Conservation (phyloP, 2,329 filamentous ascomycete species). For the Pseudocercospora fijiensis region DNA sequence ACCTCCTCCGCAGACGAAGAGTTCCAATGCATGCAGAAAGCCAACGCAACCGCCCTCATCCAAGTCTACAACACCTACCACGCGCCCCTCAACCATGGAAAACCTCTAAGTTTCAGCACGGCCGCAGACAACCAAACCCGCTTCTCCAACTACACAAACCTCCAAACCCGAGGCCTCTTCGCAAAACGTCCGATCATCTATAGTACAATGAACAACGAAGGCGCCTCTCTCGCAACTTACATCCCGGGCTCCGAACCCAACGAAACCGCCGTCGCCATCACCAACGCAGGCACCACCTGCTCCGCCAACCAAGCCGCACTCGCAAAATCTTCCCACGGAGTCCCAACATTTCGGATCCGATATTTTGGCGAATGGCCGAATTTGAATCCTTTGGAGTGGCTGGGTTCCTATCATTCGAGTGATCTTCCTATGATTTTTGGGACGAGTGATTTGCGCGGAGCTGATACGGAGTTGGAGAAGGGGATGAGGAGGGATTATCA, state of each 20-base stretch:
- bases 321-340: constrained; percentile 36
- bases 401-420: constrained; percentile 38
- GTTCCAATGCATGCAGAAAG: constrained; percentile 20
- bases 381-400: constrained; percentile 20
- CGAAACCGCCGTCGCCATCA: constrained; percentile 15
- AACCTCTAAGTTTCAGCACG: constrained; percentile 11
- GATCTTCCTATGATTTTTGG: constrained; percentile 39
- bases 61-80: constrained; percentile 22
- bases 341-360: constrained; percentile 33
- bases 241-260: constrained; percentile 8
- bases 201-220: constrained; percentile 20
- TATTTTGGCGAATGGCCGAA: constrained; percentile 34
- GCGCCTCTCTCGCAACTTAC: constrained; percentile 15
- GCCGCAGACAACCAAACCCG: constrained; percentile 19
- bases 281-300: constrained; percentile 34
- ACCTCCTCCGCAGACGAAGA: constrained; percentile 8
- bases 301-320: constrained; percentile 44
- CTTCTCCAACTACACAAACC: constrained; percentile 23
- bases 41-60: constrained; percentile 15
- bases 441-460: constrained; percentile 19
- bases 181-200: constrained; percentile 17
- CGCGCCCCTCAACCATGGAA: constrained; percentile 11
- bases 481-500: constrained; percentile 29
- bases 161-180: constrained; percentile 17
- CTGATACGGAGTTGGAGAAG: constrained; percentile 22